Conservation (phyloP, 2,329 filamentous ascomycete genomes). For the Fonsecaea pugnacius region DNA sequence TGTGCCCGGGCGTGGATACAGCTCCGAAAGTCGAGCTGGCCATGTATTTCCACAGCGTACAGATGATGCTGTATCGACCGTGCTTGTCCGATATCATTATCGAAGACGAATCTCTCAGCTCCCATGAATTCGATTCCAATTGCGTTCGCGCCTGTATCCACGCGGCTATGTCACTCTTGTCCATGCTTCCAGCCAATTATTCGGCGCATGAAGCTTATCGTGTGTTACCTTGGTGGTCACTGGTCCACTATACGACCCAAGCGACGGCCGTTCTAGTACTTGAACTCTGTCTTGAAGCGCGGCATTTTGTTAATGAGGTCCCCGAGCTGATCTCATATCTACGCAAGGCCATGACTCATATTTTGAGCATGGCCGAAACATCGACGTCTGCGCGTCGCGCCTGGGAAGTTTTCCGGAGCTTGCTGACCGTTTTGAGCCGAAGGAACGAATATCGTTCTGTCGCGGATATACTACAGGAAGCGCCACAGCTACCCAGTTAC, state of each 20-base stretch:
- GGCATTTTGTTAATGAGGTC: conserved; percentile 34
- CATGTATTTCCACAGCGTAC: conserved; percentile 38
- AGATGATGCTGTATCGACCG: conserved; percentile 39
- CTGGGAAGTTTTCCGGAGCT: conserved; percentile 27
- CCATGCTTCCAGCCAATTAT: conserved; percentile 37
- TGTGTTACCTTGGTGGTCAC: conserved; percentile 38
- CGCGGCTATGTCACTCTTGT: conserved; percentile 35
- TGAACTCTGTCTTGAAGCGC: conserved; percentile 36
- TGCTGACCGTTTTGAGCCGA: conserved; percentile 19
- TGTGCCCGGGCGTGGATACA: conserved; percentile 20
- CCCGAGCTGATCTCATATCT: conserved; percentile 31
- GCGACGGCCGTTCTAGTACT: conserved; percentile 38
- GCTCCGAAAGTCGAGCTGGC: conserved; percentile 33
- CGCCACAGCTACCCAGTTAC: too few species aligned
- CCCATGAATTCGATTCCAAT: conserved; percentile 28
- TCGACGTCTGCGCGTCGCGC: conserved; percentile 28
- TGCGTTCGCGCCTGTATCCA: conserved; percentile 36
- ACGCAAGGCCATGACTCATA: conserved; percentile 37
- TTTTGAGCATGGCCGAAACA: conserved; percentile 27
- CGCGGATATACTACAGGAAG: conserved; percentile 19
- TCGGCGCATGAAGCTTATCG: conserved; percentile 32
- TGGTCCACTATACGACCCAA: conserved; percentile 39
- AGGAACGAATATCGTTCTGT: conserved; percentile 11
- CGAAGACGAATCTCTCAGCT: conserved; percentile 34
- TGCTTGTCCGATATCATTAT: conserved; percentile 39